Evolutionary conservation across 164 flowering plant genomes (phyloP), one percentile per base, ranked within the genome.

Genomic region (Berberis thunbergii): DNA sequence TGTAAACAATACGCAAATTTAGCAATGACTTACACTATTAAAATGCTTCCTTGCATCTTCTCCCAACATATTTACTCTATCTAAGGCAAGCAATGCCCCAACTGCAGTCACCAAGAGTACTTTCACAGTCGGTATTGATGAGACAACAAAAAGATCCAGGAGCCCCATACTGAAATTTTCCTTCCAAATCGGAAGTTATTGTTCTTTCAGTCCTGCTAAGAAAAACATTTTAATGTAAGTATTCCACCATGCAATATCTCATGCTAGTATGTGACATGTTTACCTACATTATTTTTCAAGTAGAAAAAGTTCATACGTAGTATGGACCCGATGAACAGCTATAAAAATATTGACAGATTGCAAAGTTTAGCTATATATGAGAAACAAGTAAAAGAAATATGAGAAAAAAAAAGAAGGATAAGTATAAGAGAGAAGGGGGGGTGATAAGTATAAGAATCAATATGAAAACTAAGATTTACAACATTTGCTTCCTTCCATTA

Each of bases 41-140:
- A 84, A 59, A 69, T 80, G 82, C 56, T 79, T 76, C 69, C 80
- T 73, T 1, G 88, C 82, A 65, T 77, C 79, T n/a, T 74, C 72
- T 2, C 80, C 83, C 54, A 82, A 61, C 41, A 84, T 52, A 56
- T 65, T 64, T 26, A 82, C 48, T 39, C 56, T 70, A 41, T 76
- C 80, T 2, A 72, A 13, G 0, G 86, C 88, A 38, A 84, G 75
- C 67, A 80, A 64, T 0, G 76, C 73, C 1, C 88, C 88, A 41
- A 82, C 63, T 41, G 72, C 82, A 38, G 88, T 84, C 43, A 82
- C 48, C 62, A 84, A 46, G 4, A 84, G 79, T 57, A 84, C 79
- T 69, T 84, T 76, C 11, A 79, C 11, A 26, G 82, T 81, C 4
- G 88, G 86, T 38, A 76, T 57, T 1, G 81, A 69, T 11, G 88